Percentiles rank a stretch among this genome's conserved stretches.
Conservation (phyloP, 768 basidiomycete genomes). For the Tylopilus felleus region DNA sequence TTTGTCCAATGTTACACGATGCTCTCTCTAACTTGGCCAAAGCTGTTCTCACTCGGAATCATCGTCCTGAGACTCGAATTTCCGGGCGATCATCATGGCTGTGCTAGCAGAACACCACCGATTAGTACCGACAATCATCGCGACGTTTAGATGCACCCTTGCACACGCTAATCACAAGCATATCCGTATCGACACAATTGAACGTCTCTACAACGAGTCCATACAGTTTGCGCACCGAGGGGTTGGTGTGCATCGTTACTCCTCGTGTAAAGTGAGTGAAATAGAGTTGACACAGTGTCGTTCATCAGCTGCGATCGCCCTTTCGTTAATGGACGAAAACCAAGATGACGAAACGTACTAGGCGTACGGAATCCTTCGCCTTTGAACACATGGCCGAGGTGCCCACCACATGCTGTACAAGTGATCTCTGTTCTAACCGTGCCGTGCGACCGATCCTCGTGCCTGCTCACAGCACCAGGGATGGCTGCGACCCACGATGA, state of each 20-base stretch:
- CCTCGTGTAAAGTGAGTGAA: constrained; percentile 69
- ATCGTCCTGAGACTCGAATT: too few species aligned
- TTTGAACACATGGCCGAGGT: constrained; percentile 94
- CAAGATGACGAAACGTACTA: constrained; percentile 43
- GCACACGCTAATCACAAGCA: neutral
- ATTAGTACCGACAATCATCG: too few species aligned
- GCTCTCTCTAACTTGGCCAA: too few species aligned
- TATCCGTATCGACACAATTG: too few species aligned
- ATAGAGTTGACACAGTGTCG: constrained; percentile 90
- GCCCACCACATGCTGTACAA: constrained; percentile 88
- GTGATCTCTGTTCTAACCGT: constrained; percentile 82
- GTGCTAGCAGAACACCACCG: too few species aligned
- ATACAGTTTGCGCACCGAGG: too few species aligned
- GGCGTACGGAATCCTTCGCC: constrained; percentile 83
- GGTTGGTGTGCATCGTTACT: constrained; percentile 3
- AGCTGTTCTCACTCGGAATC: too few species aligned
- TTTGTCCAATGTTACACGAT: too few species aligned
- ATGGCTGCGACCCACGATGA: constrained; percentile 52
- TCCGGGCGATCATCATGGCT: too few species aligned
- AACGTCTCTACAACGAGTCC: too few species aligned
- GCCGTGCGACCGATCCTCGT: constrained; percentile 66
- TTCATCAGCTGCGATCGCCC: constrained; percentile 56
- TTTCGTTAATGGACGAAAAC: neutral
- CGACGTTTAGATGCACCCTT: too few species aligned
- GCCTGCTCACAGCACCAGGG: constrained; percentile 80